These are phyloP conservation scores for Boletus sp. DNA, from an alignment of 1,284 basidiomycete genomes.

Conservation along the genomic window DNA sequence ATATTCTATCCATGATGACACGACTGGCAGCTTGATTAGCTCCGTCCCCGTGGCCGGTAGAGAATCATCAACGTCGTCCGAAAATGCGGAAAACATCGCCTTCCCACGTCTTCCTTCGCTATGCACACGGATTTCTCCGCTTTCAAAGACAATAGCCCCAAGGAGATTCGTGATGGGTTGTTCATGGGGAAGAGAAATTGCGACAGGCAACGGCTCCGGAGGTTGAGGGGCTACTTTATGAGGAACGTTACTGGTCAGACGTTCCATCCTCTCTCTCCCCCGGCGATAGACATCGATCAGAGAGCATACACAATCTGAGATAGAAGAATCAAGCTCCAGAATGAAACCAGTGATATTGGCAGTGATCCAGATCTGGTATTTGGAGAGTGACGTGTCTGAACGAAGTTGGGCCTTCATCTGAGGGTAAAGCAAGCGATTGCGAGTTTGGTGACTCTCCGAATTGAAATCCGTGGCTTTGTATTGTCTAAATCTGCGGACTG, in stretches of 20 bases:
- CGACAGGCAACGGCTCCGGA: conserved; percentile 12
- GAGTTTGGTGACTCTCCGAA: conserved; percentile 64
- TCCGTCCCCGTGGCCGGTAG: conserved; percentile 52
- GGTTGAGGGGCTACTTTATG: conserved; percentile 37
- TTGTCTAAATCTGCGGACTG: conserved; percentile 65
- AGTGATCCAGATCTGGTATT: conserved; percentile 59
- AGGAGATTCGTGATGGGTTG: conserved; percentile 59
- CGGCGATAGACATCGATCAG: conserved; percentile 81
- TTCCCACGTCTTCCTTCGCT: conserved; percentile 40
- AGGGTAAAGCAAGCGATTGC: conserved; percentile 77
- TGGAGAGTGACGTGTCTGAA: conserved; percentile 47
- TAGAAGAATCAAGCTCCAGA: conserved; percentile 78
- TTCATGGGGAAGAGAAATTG: conserved; percentile 11
- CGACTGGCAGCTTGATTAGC: conserved; percentile 69
- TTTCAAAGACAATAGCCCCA: conserved; percentile 73
- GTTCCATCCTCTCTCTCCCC: conserved; percentile 74
- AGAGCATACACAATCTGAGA: conserved; percentile 76
- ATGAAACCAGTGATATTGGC: conserved; percentile 85
- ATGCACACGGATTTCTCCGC: conserved; percentile 73
- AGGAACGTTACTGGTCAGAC: conserved; percentile 50
- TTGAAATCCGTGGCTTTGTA: conserved; percentile 65
- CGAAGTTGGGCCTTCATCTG: conserved; percentile 75
- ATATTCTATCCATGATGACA: conserved; percentile 85
- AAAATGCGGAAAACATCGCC: conserved; percentile 33
- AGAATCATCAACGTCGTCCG: conserved; percentile 47